Evolutionary conservation across 768 basidiomycete genomes (phyloP), one percentile per base, ranked within the genome.

Genomic region (Leccinellum rugosiceps): DNA sequence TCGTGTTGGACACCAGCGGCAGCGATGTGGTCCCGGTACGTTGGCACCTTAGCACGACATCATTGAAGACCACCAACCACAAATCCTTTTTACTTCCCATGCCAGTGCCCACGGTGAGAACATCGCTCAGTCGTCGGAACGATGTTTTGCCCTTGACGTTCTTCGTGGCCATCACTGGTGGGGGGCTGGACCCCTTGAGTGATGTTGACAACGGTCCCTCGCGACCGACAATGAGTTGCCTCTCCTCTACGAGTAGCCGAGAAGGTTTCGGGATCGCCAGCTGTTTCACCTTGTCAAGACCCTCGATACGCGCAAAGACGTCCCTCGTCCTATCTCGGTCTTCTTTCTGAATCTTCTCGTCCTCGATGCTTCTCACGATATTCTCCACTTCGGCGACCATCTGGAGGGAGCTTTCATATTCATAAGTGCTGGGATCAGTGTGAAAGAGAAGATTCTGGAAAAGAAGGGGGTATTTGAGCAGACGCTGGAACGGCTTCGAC

Each of bases 331-430:
- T 90, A 74, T 97, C 93, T 31, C 96, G 85, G 70, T 96, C 94
- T 69, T 98, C 96, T 73, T 93, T 92, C 70, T 91, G 89, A 55
- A 94, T 90, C 78, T 98, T 98, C 77, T 99, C 94, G 65, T 98
- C 96, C 72, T 99, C 96, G 55, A 99, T 98, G 59, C 90, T 92
- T 46, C 96, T 83, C 49, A 99, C 96, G 65, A 98, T 96, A 19
- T 82, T 86, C 75, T 99, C 97, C 7, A 99, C 92, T 72, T 98
- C 94, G 19, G 94, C 92, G 1, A 98, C 94, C 92, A 98, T 96
- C 69, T 89, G 88, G 43, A 96, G 77, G 13, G 95, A 97, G 68
- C 88, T 90, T 72, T 99, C 97, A 68, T 97, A 99, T 75, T 99
- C 97, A 66, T 89, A 94, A 4, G 95, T 94, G 61, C 92, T 94